Evolutionary conservation across 1,284 basidiomycete species (phyloP), one percentile per base, ranked within the genome.

Genomic region (Ceratobasidium theobromae): DNA sequence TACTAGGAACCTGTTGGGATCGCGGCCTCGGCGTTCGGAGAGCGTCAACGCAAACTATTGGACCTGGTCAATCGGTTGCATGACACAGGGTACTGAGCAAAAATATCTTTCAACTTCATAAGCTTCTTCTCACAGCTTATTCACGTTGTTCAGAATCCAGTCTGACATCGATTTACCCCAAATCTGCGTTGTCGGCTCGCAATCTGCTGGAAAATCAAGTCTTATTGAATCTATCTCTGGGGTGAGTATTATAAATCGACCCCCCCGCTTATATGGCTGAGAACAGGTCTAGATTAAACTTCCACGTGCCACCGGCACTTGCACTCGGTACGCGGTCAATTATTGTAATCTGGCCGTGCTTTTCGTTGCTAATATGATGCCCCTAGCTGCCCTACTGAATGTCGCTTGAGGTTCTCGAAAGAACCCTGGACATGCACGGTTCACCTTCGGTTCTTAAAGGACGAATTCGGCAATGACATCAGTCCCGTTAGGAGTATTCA

Each of bases 161-260:
- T 40, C 83, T 1, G 67, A 79, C 35, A 74, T 85, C 1, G 77
- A 81, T 67, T 73, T 85, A 14, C 85, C 85, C 6, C 75, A 77
- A 1, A 79, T 86, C 12, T 80, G 78, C 0, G 84, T 86, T 1
- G 82, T 85, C 35, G 84, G 84, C 6, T 78, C 80, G n/a, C 84
- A 86, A 16, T 67, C 68, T 81, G 83, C 84, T 8, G 84, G 84
- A 0, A 86, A 86, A 69, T 84, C 82, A 41, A 86, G 84, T 0
- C 71, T 86, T 3, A 73, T 73, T 38, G 71, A 73, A 30, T 71
- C 72, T 6, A 72, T 71, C 11, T 72, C 72, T 0, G 72, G 72
- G 38, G 69, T 70, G n/a, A 33, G 4, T 32, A 41, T 30, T 14
- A 53, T 41, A 8, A 5, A 5, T 16, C 5, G 9, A 23, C 21